Evolutionary conservation across 768 basidiomycete species (phyloP), one percentile per base, ranked within the genome.

Genomic region (Suillus weaverae): DNA sequence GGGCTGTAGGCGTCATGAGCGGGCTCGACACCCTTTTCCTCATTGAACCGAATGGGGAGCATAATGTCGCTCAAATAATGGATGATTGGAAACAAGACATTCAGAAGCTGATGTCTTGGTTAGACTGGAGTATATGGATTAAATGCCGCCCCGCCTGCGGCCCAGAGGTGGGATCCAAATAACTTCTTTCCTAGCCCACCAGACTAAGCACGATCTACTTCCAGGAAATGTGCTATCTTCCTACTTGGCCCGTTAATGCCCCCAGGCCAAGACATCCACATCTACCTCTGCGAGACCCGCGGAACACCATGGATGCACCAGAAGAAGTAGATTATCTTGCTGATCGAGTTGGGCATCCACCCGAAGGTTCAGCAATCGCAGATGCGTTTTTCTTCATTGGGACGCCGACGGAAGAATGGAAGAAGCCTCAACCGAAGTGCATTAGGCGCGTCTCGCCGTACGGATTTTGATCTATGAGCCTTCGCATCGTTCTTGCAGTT

Each of bases 171-270:
- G 7, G 55, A 59, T 18, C 4, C 1, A 14, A 61, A 56, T 3
- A n/a, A 36, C 26, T 9, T 46, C 9, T 36, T 55, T 61, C 7
- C 20, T 22, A 55, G 10, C 20, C 35, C 44, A n/a, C 13, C 10
- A 5, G 55, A 22, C 55, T 57, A 5, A 57, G 32, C 18, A 38
- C 26, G 2, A 26, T 26, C 8, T 39, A 9, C 22, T 26, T 5
- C 20, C 10, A 74, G 74, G 72, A 74, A 41, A 68, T 69, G 38
- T 74, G 74, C 41, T 74, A 69, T 38, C 55, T 76, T 20, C 71
- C 74, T 48, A 75, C 70, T 1, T 74, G 70, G 70, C 67, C 69
- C 14, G 0, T 60, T 0, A 57, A 38, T 62, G 62, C 1, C 64
- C 71, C 55, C 48, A 16, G 43, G 30, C 30, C 1, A 33, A 33